phyloP scores from a whole-genome alignment of 2,329 filamentous ascomycete genomes.

The Verticillium nonalfalfae region DNA sequence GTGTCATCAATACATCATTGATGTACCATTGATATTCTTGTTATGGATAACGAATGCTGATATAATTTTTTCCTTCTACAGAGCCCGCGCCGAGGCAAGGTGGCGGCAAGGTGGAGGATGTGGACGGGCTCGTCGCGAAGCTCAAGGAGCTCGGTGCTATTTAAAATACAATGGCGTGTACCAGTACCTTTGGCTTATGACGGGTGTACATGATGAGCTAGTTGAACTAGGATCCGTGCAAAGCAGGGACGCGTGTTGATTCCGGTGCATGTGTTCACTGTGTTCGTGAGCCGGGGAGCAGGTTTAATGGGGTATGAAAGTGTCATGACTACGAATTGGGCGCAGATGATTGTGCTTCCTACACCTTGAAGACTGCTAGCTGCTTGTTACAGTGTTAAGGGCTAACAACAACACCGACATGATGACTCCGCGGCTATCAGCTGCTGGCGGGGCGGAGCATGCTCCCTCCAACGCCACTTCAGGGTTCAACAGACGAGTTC shows the following conservation, averaged over 20 bases:
- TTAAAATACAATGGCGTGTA: slow-evolving; percentile 31
- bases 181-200: not conserved
- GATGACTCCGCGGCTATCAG: no score
- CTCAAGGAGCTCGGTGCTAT: slow-evolving; percentile 93
- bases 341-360: no score
- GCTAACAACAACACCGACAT: no score
- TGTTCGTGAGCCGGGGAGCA: not conserved
- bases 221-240: not conserved
- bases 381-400: no score
- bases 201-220: not conserved
- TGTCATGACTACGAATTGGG: no score
- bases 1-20: no score
- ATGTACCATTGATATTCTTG: not conserved
- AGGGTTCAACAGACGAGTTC: not conserved
- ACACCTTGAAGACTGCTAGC: no score
- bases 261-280: no score
- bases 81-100: slow-evolving; percentile 86
- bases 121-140: slow-evolving; percentile 88
- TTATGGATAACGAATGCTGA: slow-evolving; percentile 1
- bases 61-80: slow-evolving; percentile 20
- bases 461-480: no score
- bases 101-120: slow-evolving; percentile 94
- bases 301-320: no score
- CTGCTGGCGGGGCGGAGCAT: no score
- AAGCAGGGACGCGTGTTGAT: not conserved